Evolutionary conservation across 441 rosid species (phyloP), one percentile per base, ranked within the genome.

Genomic region (Populus hybrid): DNA sequence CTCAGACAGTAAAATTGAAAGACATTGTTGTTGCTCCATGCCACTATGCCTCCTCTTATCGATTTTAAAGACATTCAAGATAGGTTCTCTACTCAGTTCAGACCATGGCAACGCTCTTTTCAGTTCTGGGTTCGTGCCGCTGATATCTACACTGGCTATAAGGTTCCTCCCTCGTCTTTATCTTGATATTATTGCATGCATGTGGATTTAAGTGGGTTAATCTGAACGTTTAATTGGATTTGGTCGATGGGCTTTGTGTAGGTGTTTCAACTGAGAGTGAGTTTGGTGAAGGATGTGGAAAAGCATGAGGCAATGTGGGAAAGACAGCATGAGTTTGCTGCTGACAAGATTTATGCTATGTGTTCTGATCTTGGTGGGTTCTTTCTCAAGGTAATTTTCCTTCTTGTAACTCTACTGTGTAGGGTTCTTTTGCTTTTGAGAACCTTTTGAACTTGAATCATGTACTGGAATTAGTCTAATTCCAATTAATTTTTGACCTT

Each of bases 281-380:
- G 90, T 80, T 90, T 91, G 26, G 97, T 86, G 69, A 95, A 89
- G 84, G 95, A 92, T 84, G 85, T 77, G 63, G 82, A 89, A 69
- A 91, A 88, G 84, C 97, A 88, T 85, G 95, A 92, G 76, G 89
- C 82, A 87, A 88, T 94, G 99, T 95, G 99, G 99, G 99, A 92
- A 79, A 84, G 79, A 75, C 97, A 95, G 75, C 99, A 95, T 70
- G 92, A 95, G 75, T 80, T 83, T 67, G 97, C 99, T 66, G 97
- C 99, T 79, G 90, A 89, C 40, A 95, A 95, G 87, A 88, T 95
- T 63, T 89, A 93, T 86, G 86, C 86, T 24, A 88, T 95, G 98
- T 93, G 99, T 69, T 80, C 83, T 85, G 95, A 93, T 80, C 98
- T 95, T 78, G 97, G 99, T 46, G 99, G 98, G 30, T 95, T 95